Percentiles rank a stretch among this genome's conserved stretches.
These are phyloP conservation scores for Saussurea involucrata DNA, from an alignment of 129 eudicot genomes.

Conservation along the genomic window DNA sequence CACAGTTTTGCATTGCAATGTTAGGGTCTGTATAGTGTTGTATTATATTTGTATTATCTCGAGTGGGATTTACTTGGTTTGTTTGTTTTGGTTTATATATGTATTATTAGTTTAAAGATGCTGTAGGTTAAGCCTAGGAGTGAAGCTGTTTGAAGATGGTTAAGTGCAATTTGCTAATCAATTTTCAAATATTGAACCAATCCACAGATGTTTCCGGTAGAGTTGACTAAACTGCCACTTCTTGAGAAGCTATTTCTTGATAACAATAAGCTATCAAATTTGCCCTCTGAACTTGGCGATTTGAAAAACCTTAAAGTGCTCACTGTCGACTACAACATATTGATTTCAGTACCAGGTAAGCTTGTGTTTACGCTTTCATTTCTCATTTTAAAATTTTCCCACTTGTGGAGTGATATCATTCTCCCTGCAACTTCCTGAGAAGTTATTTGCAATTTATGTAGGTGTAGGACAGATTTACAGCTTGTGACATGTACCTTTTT, in stretches of 20 bases:
- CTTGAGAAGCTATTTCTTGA: slow-evolving; percentile 91
- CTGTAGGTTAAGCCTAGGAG: not conserved
- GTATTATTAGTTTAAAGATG: not conserved
- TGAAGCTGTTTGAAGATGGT: not conserved
- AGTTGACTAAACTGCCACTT: slow-evolving; percentile 70
- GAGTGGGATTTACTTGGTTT: not conserved
- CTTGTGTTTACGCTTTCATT: not conserved
- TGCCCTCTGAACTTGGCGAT: slow-evolving; percentile 85
- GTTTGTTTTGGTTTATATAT: not conserved
- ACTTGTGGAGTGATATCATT: slow-evolving; percentile 14
- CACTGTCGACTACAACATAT: slow-evolving; percentile 67
- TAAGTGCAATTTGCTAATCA: slow-evolving; percentile 3
- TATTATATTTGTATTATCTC: not conserved
- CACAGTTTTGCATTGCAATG: not conserved
- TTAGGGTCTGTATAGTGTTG: not conserved
- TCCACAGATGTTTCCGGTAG: slow-evolving; percentile 73
- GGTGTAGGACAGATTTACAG: slow-evolving; percentile 19
- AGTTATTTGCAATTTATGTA: slow-evolving; percentile 21
- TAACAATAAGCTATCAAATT: slow-evolving; percentile 56
- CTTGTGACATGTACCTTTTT: slow-evolving; percentile 31
- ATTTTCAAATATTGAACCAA: slow-evolving; percentile 1
- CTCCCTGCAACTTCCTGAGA: slow-evolving; percentile 9
- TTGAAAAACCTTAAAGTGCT: slow-evolving; percentile 81
- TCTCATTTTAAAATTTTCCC: not conserved
- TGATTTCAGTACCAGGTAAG: slow-evolving; percentile 86